phyloP scores from a whole-genome alignment of 176 grass and related monocot genomes.

The Aegilops sharonensis region DNA sequence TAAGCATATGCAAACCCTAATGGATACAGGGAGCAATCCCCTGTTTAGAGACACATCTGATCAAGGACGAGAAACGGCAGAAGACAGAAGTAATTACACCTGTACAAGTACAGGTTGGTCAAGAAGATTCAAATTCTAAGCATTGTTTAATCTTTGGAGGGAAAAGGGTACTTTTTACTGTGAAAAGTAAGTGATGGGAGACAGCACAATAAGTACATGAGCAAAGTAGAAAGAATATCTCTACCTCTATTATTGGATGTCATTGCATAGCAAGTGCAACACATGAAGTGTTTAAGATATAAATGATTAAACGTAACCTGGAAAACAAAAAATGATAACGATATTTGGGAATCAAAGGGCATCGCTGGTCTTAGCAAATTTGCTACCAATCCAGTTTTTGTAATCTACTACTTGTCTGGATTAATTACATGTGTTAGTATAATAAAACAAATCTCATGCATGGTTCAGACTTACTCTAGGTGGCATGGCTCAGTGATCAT shows the following conservation, averaged over 20 bases:
- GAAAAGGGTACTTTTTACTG: not conserved
- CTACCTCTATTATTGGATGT: not conserved
- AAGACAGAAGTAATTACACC: not conserved
- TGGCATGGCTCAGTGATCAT: not conserved
- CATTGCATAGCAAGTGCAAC: not conserved
- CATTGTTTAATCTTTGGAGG: not conserved
- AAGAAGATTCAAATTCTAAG: not conserved
- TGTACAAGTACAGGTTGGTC: slow-evolving; percentile 10
- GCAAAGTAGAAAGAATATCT: not conserved
- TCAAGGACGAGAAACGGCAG: not conserved
- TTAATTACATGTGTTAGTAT: not conserved
- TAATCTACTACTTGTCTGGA: not conserved
- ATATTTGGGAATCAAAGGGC: not conserved
- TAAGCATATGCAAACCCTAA: not conserved
- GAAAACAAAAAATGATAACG: not conserved
- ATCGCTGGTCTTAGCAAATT: not conserved
- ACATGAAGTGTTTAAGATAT: not conserved
- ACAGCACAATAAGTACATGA: not conserved
- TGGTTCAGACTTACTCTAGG: not conserved
- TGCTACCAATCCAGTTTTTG: not conserved
- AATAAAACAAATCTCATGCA: not conserved
- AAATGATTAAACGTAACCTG: not conserved
- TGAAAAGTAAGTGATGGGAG: not conserved
- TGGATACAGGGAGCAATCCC: not conserved
- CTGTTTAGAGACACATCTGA: not conserved